Conservation (phyloP, 805 yeast species). For the Kluyveromyces wickerhamii region DNA sequence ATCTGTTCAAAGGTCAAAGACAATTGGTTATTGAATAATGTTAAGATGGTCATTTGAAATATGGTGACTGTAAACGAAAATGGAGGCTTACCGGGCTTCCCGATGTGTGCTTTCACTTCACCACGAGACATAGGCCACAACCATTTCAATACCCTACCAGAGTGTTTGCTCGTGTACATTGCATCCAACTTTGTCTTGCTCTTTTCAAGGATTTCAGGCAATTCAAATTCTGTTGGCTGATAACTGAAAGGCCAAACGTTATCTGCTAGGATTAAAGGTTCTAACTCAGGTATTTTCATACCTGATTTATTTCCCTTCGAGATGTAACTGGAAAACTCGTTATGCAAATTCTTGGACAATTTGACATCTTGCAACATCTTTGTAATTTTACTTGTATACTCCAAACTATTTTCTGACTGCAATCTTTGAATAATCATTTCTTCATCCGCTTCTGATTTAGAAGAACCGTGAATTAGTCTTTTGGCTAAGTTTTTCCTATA, state of each 20-base stretch:
- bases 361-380: slow-evolving; percentile 94
- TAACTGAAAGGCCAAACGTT: slow-evolving; percentile 75
- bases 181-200: slow-evolving; percentile 61
- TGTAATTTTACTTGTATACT: slow-evolving; percentile 87
- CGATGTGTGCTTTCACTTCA: slow-evolving; percentile 79
- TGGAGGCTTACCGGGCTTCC: slow-evolving; percentile 75
- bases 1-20: slow-evolving; percentile 47
- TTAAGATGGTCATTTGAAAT: slow-evolving; percentile 77
- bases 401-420: slow-evolving; percentile 83
- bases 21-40: slow-evolving; percentile 67
- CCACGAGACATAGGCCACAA: slow-evolving; percentile 91
- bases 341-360: slow-evolving; percentile 66
- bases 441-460: slow-evolving; percentile 75
- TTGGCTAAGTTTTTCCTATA: slow-evolving; percentile 85
- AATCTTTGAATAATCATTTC: slow-evolving; percentile 76
- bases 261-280: slow-evolving; percentile 75
- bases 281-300: slow-evolving; percentile 41
- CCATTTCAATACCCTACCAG: slow-evolving; percentile 89
- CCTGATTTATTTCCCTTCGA: slow-evolving; percentile 20
- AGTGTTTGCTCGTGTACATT: slow-evolving; percentile 66
- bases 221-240: slow-evolving; percentile 37
- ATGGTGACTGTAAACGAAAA: slow-evolving; percentile 74
- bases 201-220: slow-evolving; percentile 61
- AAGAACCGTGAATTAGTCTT: slow-evolving; percentile 79
- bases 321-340: slow-evolving; percentile 30